A percentile compares a stretch with the other conserved stretches of the same genome.
Conservation (phyloP, 2,329 filamentous ascomycete species). For the Massarina eburnea region DNA sequence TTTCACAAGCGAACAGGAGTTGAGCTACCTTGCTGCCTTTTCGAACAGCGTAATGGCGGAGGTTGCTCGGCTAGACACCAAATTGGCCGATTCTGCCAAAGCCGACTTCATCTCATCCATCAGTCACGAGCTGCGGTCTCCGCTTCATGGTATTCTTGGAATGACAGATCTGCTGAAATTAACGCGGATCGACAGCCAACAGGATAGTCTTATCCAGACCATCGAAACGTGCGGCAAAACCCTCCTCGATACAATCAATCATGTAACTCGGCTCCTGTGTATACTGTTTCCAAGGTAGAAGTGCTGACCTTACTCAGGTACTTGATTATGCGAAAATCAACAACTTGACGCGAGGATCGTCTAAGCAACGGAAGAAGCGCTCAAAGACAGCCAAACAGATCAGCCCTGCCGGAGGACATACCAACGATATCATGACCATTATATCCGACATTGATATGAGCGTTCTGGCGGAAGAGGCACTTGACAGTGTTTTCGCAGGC, state of each 20-base stretch:
- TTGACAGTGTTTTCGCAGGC: constrained; percentile 42
- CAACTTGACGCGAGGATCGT: constrained; percentile 33
- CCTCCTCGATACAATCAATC: constrained; percentile 46
- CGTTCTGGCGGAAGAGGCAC: constrained; percentile 39
- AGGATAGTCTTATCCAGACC: constrained; percentile 46
- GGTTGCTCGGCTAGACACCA: constrained; percentile 42
- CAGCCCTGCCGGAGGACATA: constrained; percentile 30
- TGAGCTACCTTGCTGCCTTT: constrained; percentile 43
- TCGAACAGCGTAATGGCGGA: constrained; percentile 45
- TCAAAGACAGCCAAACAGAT: constrained; percentile 34
- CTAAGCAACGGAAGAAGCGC: constrained; percentile 31
- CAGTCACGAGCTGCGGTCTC: constrained; percentile 63
- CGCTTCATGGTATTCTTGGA: constrained; percentile 62
- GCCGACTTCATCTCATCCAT: constrained; percentile 62
- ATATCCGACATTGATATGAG: constrained; percentile 40
- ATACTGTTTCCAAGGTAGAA: not conserved
- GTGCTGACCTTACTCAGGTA: constrained; percentile 25
- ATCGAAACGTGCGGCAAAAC: constrained; percentile 45
- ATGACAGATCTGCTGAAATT: constrained; percentile 39
- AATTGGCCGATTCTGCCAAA: constrained; percentile 50
- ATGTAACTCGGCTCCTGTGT: constrained; percentile 33
- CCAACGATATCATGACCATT: constrained; percentile 38
- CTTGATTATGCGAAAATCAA: constrained; percentile 47
- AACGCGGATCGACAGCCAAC: constrained; percentile 32
- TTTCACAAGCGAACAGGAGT: constrained; percentile 41